Conservation (phyloP, 208 protist species). For the Crithidia thermophila region DNA sequence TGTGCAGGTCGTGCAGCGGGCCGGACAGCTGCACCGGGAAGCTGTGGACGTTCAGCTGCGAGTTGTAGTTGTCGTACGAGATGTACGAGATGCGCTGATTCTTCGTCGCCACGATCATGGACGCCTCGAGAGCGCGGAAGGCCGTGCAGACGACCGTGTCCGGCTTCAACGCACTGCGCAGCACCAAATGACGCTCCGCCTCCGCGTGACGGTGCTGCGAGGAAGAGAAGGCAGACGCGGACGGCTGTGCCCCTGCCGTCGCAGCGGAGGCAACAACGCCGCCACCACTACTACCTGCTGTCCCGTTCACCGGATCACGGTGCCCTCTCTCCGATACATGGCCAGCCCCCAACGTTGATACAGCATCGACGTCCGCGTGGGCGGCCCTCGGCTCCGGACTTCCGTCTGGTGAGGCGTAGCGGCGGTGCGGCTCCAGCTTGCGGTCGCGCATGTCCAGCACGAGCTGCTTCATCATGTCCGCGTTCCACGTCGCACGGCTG, state of each 20-base stretch:
- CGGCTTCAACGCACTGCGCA: conserved; percentile 50
- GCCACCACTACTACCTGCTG: background rate
- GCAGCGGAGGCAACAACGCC: conserved; percentile 4
- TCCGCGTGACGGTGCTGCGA: conserved; percentile 1
- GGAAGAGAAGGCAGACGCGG: background rate
- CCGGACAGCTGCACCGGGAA: conserved; percentile 61
- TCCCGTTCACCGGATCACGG: conserved; percentile 1
- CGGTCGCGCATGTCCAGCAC: conserved; percentile 78
- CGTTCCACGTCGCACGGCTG: conserved; percentile 70
- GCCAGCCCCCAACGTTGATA: background rate
- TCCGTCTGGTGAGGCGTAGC: conserved; percentile 3
- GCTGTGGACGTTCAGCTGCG: conserved; percentile 59
- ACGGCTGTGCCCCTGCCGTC: too few species aligned
- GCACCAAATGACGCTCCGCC: conserved; percentile 57
- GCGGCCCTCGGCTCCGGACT: conserved; percentile 3
- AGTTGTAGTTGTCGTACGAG: conserved; percentile 81
- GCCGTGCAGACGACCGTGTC: conserved; percentile 70
- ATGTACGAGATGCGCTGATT: conserved; percentile 70
- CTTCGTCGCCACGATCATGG: conserved; percentile 75
- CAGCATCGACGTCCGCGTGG: background rate
- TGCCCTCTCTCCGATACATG: background rate
- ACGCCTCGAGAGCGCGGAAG: conserved; percentile 74
- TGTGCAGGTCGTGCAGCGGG: conserved; percentile 67
- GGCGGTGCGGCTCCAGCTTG: conserved; percentile 50
- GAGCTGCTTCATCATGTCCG: conserved; percentile 81